These are phyloP conservation scores for Pleurostoma richardsiae DNA, from an alignment of 2,329 filamentous ascomycete species.

Conservation along the genomic window DNA sequence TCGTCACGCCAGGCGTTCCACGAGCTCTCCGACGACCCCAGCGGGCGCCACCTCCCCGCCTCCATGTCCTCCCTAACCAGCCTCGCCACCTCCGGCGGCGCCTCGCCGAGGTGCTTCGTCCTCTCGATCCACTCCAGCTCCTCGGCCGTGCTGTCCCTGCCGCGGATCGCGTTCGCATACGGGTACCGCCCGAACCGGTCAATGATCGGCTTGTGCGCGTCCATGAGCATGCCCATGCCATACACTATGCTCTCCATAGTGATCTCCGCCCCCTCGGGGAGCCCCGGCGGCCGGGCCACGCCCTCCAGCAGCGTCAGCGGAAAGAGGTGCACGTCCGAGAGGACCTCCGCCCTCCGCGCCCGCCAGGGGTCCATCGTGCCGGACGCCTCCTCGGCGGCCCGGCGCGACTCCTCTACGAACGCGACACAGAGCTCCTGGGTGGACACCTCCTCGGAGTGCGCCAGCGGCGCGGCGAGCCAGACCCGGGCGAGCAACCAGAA, in stretches of 20 bases:
- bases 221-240: constrained; percentile 18
- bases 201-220: constrained; percentile 19
- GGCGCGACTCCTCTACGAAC: constrained; percentile 15
- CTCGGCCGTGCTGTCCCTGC: constrained; percentile 14
- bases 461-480: constrained; percentile 16
- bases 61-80: constrained; percentile 11
- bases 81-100: constrained; percentile 7
- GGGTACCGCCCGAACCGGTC: constrained; percentile 20
- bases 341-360: constrained; percentile 3
- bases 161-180: constrained; percentile 16
- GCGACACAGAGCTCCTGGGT: constrained; percentile 8
- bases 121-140: constrained; percentile 17
- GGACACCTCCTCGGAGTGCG: constrained; percentile 15
- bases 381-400: constrained; percentile 12
- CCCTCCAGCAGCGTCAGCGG: background rate
- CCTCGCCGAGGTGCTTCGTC: constrained; percentile 11
- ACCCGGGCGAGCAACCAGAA: constrained; percentile 18
- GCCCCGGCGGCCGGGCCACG: constrained; percentile 4
- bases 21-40: constrained; percentile 2
- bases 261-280: constrained; percentile 8
- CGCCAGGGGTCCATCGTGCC: constrained; percentile 13
- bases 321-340: constrained; percentile 1
- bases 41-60: constrained; percentile 14
- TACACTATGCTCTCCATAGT: constrained; percentile 7
- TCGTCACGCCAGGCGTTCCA: background rate